Base-by-base conservation (phyloP, 352 stramenopile genomes). In the Globisporangium middletonii region DNA sequence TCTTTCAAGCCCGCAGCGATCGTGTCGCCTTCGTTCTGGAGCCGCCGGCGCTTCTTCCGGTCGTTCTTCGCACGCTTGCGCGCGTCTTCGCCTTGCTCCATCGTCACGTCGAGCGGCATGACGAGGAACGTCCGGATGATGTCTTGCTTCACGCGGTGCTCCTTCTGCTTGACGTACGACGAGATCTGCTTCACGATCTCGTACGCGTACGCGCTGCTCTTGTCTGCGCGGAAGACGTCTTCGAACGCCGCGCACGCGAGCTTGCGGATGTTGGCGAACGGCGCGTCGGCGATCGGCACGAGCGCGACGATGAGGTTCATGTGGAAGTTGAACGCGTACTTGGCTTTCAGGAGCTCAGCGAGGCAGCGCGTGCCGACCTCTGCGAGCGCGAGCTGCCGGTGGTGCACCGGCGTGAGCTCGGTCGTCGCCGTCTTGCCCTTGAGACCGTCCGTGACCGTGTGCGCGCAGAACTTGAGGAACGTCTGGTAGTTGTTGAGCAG, bases 1-100 rank as follows among this genome's bases (percentile, higher is more conserved):
- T 99, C 96, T 67, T 97, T 97, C 23, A 99, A 74, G 35, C 96
- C 93, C 1, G 83, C 69, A 41, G 94, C 90, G 65, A 98, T 97
- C 18, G 62, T 75, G 45, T 95, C 85, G 23, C 85, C 85, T 3
- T 88, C 67, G 43, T 77, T 75, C 63, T 93, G 79, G 48, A 80
- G 75, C 43, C 83, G 79, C 44, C 83, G 82, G 43, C 84, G 84
- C 62, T 92, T 92, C 67, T 95, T 93, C 19, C 85, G 85, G 51
- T 92, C 81, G 27, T 75, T 75, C 67, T 93, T 95, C 54, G 81
- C 82, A 42, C 84, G 80, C 62, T 88, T 91, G 13, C 83, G 81
- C 49, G 85, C 85, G 15, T 68, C 62, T 28, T 95, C 83, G 38
- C 85, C 85, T 60, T 89, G 79, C 57, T 91, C 83, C 85, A 95